Evolutionary conservation across 2,329 filamentous ascomycete genomes (phyloP).

Genomic region (Aspergillus nomiae): DNA sequence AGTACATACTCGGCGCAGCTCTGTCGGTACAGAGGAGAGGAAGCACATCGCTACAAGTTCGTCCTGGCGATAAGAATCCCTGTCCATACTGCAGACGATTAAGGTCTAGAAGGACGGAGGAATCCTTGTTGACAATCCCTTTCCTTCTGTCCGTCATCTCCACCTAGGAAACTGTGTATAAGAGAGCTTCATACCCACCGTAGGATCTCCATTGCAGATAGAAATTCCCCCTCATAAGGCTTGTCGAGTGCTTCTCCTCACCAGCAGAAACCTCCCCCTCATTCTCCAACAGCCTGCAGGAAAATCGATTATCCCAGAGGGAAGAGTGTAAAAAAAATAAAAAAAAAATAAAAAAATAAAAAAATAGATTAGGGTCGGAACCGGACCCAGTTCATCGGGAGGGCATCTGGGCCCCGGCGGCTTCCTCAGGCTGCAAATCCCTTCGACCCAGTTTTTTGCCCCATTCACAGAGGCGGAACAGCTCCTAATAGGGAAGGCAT

Average conservation of each 20-base stretch:
- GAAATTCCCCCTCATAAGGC: conserved; percentile 18
- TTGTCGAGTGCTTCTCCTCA: conserved; percentile 15
- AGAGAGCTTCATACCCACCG: not conserved
- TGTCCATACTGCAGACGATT: not conserved
- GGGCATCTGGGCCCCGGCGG: not conserved
- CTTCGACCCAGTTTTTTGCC: not conserved
- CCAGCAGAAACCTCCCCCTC: conserved; percentile 8
- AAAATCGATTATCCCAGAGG: not conserved
- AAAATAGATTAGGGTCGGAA: not conserved
- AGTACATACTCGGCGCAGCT: not conserved
- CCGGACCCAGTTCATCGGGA: not conserved
- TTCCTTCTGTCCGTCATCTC: not conserved
- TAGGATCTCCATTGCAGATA: not conserved
- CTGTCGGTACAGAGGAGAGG: not conserved
- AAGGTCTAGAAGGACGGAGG: not conserved
- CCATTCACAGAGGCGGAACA: not conserved
- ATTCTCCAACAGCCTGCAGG: conserved; percentile 3
- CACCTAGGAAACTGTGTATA: not conserved
- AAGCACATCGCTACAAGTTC: not conserved
- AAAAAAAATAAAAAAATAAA: not conserved
- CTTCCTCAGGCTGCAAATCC: conserved; percentile 5
- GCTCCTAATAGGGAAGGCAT: conserved; percentile 9
- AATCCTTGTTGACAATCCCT: not conserved
- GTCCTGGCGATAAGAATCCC: not conserved
- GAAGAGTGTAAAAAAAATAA: not conserved